Percentiles rank a stretch among this genome's conserved stretches.
These are phyloP conservation scores for Ogataea siamensis DNA, from an alignment of 805 yeast genomes.

Conservation along the genomic window DNA sequence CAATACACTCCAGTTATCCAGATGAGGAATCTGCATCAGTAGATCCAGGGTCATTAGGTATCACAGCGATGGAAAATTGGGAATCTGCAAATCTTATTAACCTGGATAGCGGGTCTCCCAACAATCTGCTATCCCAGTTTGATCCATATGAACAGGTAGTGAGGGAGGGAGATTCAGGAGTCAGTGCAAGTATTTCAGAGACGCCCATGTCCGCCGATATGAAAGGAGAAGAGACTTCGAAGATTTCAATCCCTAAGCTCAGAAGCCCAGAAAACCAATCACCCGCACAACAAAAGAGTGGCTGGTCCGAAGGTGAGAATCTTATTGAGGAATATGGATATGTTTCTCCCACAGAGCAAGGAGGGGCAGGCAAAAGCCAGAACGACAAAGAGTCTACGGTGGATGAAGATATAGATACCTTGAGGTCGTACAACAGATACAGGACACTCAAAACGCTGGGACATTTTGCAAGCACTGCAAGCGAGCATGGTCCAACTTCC, in stretches of 20 bases:
- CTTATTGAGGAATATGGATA: constrained; percentile 27
- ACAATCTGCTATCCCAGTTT: background rate
- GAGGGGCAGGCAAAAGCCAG: background rate
- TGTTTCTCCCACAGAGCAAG: constrained; percentile 16
- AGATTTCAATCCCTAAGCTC: constrained; percentile 17
- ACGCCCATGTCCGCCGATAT: constrained; percentile 4
- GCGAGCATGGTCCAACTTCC: constrained; percentile 14
- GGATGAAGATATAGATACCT: constrained; percentile 11
- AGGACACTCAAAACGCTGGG: constrained; percentile 3
- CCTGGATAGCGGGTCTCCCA: background rate
- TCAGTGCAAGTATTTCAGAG: background rate
- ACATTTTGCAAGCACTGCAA: constrained; percentile 5
- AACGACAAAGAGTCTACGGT: constrained; percentile 6
- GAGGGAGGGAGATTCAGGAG: constrained; percentile 5
- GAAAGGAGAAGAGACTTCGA: constrained; percentile 8
- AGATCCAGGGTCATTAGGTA: background rate
- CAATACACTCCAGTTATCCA: constrained; percentile 17
- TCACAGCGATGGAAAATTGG: background rate
- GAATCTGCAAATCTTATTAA: background rate
- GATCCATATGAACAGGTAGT: constrained; percentile 5
- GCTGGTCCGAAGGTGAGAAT: constrained; percentile 25
- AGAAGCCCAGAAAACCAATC: constrained; percentile 12
- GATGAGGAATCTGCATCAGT: constrained; percentile 6
- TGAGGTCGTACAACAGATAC: constrained; percentile 8
- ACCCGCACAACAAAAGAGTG: constrained; percentile 14